A percentile compares a stretch with the other conserved stretches of the same genome.
Conservation (phyloP, 441 rosid genomes). For the Erodium texanum region DNA sequence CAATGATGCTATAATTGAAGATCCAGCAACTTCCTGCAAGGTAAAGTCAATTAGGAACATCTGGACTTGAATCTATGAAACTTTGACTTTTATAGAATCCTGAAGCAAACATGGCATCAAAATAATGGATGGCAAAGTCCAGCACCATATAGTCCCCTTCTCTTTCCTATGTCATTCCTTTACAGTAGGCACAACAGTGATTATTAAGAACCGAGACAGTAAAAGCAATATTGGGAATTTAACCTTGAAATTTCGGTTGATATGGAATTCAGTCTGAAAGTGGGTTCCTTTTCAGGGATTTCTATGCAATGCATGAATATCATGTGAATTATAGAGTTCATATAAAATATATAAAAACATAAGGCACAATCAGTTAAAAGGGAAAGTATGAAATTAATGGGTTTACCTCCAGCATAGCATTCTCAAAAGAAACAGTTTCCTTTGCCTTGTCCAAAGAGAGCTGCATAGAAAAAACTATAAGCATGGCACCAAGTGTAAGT, state of each 20-base stretch:
- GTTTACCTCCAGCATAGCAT: slow-evolving; percentile 55
- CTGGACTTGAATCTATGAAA: not conserved
- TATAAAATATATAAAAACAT: not conserved
- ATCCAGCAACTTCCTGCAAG: slow-evolving; percentile 59
- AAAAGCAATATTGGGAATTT: not conserved
- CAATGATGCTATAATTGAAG: slow-evolving; percentile 55
- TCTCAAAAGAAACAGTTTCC: slow-evolving; percentile 62
- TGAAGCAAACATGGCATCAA: too few species aligned
- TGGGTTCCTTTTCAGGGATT: not conserved
- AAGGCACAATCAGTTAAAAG: slow-evolving; percentile 6
- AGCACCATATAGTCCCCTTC: not conserved
- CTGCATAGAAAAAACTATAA: slow-evolving; percentile 39
- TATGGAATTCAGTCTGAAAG: not conserved
- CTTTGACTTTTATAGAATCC: too few species aligned
- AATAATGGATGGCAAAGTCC: not conserved
- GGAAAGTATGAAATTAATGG: slow-evolving; percentile 13
- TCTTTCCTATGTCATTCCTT: not conserved
- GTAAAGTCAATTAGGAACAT: slow-evolving; percentile 12
- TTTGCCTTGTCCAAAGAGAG: slow-evolving; percentile 54
- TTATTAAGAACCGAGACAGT: not conserved
- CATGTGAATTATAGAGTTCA: not conserved
- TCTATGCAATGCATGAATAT: not conserved
- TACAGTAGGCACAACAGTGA: not conserved
- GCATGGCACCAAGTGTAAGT: slow-evolving; percentile 10
- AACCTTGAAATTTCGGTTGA: not conserved